These are phyloP conservation scores for Neurospora sp. DNA, from an alignment of 495 filamentous ascomycete genomes.

Conservation along the genomic window DNA sequence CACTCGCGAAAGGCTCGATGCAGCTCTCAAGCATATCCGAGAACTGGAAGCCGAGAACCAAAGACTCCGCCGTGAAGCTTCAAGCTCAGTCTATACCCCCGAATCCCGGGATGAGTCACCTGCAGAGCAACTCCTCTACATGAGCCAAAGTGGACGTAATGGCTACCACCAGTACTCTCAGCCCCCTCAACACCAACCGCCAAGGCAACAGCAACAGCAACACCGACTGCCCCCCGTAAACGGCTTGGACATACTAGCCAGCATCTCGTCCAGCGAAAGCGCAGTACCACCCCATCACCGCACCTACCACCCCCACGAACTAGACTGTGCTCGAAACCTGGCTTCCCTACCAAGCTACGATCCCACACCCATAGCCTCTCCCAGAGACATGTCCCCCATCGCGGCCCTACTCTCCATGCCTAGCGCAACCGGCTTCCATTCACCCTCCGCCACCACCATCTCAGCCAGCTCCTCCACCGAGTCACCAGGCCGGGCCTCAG, in stretches of 20 bases:
- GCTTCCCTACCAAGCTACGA: background rate
- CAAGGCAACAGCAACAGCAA: background rate
- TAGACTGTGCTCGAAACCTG: background rate
- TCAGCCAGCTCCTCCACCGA: background rate
- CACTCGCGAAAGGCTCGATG: constrained; percentile 9
- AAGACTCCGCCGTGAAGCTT: constrained; percentile 3
- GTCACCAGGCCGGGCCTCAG: background rate
- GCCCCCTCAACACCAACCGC: background rate
- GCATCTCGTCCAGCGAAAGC: background rate
- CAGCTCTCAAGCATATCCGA: constrained; percentile 11
- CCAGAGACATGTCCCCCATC: background rate
- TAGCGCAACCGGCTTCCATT: background rate
- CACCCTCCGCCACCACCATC: background rate
- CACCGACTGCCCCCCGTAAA: background rate
- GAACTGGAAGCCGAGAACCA: constrained; percentile 12
- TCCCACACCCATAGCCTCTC: background rate
- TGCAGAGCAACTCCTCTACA: background rate
- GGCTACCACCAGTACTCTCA: background rate
- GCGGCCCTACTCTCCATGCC: background rate
- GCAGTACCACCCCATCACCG: background rate
- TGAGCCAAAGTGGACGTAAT: background rate
- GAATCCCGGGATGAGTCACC: background rate
- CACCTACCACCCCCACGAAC: background rate
- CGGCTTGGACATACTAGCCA: background rate
- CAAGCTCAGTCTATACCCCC: background rate